Conservation (phyloP, 257 asterid genomes). For the Solanum phureja region DNA sequence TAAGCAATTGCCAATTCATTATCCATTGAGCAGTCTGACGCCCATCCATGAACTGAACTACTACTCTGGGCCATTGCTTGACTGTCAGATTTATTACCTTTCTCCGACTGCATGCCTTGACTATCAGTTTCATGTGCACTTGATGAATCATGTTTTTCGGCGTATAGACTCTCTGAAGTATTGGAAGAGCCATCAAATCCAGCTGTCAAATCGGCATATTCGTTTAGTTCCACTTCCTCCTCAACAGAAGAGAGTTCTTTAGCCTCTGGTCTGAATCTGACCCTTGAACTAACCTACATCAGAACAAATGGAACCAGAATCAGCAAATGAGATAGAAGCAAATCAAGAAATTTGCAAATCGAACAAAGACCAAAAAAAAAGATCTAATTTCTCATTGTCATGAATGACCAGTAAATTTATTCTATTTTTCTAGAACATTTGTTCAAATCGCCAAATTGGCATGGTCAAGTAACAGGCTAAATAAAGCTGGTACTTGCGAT, state of each 20-base stretch:
- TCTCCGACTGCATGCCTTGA: slow-evolving; percentile 34
- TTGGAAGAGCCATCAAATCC: slow-evolving; percentile 80
- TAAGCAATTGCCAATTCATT: slow-evolving; percentile 50
- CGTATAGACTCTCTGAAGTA: slow-evolving; percentile 72
- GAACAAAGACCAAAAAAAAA: not conserved
- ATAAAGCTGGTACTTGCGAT: not conserved
- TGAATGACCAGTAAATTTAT: not conserved
- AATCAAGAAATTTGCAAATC: not conserved
- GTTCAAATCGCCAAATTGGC: not conserved
- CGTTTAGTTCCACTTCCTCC: slow-evolving; percentile 45
- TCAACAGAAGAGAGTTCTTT: slow-evolving; percentile 63
- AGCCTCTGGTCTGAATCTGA: slow-evolving; percentile 47
- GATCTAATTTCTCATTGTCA: not conserved
- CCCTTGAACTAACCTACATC: slow-evolving; percentile 47
- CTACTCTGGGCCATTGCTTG: slow-evolving; percentile 30
- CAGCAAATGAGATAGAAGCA: not conserved
- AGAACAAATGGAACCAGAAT: not conserved
- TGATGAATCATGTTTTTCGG: slow-evolving; percentile 59
- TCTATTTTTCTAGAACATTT: not conserved
- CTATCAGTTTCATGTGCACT: slow-evolving; percentile 35
- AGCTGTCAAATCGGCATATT: slow-evolving; percentile 44
- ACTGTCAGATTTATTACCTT: slow-evolving; percentile 43
- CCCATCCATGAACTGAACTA: slow-evolving; percentile 48
- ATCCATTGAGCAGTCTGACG: slow-evolving; percentile 42
- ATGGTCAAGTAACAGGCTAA: not conserved